Percentiles rank a stretch among this genome's conserved stretches.
Evolutionary conservation across 495 filamentous ascomycete genomes (phyloP).

Genomic region (Cudoniella acicularis): DNA sequence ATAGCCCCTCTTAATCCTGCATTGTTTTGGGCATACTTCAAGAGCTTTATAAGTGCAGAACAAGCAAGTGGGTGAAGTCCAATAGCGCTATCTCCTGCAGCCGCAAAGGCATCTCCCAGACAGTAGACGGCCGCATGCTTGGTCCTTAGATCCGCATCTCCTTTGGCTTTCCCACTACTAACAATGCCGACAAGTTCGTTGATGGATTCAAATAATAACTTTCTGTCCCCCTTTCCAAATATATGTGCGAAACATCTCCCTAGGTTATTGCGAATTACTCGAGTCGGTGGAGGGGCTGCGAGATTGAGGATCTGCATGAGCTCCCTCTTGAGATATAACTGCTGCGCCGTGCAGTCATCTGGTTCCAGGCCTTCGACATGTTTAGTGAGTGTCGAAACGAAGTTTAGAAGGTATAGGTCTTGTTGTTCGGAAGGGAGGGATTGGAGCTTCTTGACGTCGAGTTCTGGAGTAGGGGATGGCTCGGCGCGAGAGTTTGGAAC

Average conservation of each 20-base stretch:
- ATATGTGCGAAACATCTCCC: slow-evolving; percentile 81
- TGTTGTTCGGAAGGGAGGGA: slow-evolving; percentile 92
- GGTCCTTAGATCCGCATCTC: slow-evolving; percentile 54
- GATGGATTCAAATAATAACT: slow-evolving; percentile 88
- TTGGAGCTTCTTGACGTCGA: slow-evolving; percentile 85
- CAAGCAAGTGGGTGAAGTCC: slow-evolving; percentile 72
- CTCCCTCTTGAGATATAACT: slow-evolving; percentile 85
- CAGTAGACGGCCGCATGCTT: slow-evolving; percentile 90
- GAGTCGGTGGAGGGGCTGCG: slow-evolving; percentile 76
- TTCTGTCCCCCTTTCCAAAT: slow-evolving; percentile 83
- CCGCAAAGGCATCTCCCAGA: slow-evolving; percentile 81
- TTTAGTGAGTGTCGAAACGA: slow-evolving; percentile 76
- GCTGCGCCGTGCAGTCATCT: slow-evolving; percentile 79
- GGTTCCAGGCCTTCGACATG: slow-evolving; percentile 70
- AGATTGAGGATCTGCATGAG: slow-evolving; percentile 87
- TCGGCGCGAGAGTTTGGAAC: slow-evolving; percentile 21
- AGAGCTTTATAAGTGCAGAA: slow-evolving; percentile 65
- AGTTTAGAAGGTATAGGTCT: slow-evolving; percentile 87
- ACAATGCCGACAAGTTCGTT: slow-evolving; percentile 79
- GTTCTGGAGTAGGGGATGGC: slow-evolving; percentile 40
- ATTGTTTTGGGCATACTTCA: slow-evolving; percentile 78
- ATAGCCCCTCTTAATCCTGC: slow-evolving; percentile 79
- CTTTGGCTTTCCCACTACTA: slow-evolving; percentile 74
- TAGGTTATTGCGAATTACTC: slow-evolving; percentile 84
- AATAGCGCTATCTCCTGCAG: slow-evolving; percentile 91